Base-by-base conservation (phyloP, 2,329 filamentous ascomycete genomes). In the Fusarium tjaetaba region DNA sequence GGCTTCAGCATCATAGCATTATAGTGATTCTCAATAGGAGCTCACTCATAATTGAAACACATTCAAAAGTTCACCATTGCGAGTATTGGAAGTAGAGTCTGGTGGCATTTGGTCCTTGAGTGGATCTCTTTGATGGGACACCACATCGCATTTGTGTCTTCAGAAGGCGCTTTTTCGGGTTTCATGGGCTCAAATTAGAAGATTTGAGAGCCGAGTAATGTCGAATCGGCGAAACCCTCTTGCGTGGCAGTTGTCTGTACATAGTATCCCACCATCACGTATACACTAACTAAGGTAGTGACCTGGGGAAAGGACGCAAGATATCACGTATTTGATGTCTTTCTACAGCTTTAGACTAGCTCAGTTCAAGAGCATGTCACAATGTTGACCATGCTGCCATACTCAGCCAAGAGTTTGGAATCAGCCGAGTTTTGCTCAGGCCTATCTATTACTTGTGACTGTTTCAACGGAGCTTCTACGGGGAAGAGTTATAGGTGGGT, bases 31-130 rank as follows among this genome's bases (percentile, higher is more conserved):
- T 60, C 30, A 11, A 32, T 36, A 41, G 28, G 59, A 57, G 58
- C 39, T 55, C 51, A 28, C 39, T 56, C 42, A 30, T 59, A 68
- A 61, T 71, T 46, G n/a, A 64, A 68, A n/a, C 20, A 52, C 49
- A 32, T 38, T 20, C 55, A 30, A 26, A 52, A 38, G 28, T 26
- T 51, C 28, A 26, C 15, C 11, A 24, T 10, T 24, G 18, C 11
- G 16, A 49, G 34, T 22, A 34, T 28, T 16, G 20, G 26, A 49
- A 55, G 13, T 63, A 43, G 38, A n/a, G 22, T 52, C 28, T 51
- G 28, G 18, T 56, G 26, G 24, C 32, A 53, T 38, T 34, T 43
- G 24, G 13, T 26, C 18, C 24, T 28, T 28, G 18, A 18, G 22
- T 32, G 9, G 39, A 34, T 28, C 9, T 51, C 22, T 22, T 32